Evolutionary conservation across 176 grass and related monocot genomes (phyloP).

Genomic region (Eragrostis nindensis): DNA sequence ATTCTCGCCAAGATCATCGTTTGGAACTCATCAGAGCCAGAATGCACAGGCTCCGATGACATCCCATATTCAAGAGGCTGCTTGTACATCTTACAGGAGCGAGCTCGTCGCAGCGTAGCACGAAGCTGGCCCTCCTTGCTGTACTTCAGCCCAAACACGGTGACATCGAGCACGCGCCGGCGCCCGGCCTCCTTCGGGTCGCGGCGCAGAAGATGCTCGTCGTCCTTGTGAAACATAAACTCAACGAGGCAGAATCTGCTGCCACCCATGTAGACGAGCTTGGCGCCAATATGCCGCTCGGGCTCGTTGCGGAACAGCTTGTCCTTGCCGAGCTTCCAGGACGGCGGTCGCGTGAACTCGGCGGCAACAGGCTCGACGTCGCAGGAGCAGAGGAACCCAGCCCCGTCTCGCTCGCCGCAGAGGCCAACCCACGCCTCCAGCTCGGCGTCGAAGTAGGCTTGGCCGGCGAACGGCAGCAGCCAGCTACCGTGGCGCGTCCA

Average conservation of each 20-base stretch:
- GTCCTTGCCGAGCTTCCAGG: neutral
- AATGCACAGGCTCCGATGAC: neutral
- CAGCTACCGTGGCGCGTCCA: neutral
- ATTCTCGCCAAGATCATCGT: no score
- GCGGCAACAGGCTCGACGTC: neutral
- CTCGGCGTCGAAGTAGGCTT: slow-evolving; percentile 26
- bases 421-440: slow-evolving; percentile 22
- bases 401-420: neutral
- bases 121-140: neutral
- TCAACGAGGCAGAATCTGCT: slow-evolving; percentile 16
- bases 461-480: slow-evolving; percentile 5
- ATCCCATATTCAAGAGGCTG: neutral
- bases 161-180: neutral
- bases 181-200: neutral
- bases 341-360: neutral
- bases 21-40: neutral
- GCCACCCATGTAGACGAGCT: slow-evolving; percentile 15
- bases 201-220: neutral
- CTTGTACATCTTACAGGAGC: neutral
- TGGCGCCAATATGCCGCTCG: neutral
- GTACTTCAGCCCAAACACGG: slow-evolving; percentile 12
- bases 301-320: neutral
- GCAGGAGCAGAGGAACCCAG: neutral
- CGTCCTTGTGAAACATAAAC: neutral
- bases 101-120: neutral